Percentiles rank a stretch among this genome's conserved stretches.
Evolutionary conservation across 2,329 filamentous ascomycete species (phyloP).

Genomic region (Byssoonygena ceratinophila): DNA sequence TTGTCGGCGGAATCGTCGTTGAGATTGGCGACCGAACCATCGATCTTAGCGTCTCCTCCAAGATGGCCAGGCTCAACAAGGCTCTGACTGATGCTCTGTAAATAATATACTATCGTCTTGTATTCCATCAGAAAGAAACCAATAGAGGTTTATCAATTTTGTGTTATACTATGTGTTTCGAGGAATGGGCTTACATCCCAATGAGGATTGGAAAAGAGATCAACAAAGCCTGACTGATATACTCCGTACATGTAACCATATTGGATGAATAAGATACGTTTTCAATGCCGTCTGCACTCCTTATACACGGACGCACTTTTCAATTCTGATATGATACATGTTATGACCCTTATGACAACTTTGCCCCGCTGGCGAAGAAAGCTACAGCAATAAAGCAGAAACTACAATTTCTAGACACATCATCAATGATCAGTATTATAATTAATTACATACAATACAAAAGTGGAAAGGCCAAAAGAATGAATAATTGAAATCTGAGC

Average conservation of each 20-base stretch:
- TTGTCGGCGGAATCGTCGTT: conserved; percentile 85
- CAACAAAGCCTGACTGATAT: neutral
- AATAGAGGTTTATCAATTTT: conserved; percentile 7
- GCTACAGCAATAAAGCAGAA: too few species aligned
- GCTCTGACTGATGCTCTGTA: conserved; percentile 93
- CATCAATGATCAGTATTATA: conserved; percentile 5
- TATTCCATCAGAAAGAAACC: conserved; percentile 11
- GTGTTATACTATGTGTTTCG: neutral
- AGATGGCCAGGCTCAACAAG: conserved; percentile 99
- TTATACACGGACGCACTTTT: too few species aligned
- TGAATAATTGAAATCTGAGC: neutral
- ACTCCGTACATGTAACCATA: neutral
- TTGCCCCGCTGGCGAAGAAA: too few species aligned
- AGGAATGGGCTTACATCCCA: neutral
- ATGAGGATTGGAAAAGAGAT: neutral
- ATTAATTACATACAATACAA: conserved; percentile 8
- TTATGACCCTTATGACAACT: too few species aligned
- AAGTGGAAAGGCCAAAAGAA: conserved; percentile 7
- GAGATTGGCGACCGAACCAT: conserved; percentile 97
- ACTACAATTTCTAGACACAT: too few species aligned
- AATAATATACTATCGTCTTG: conserved; percentile 38
- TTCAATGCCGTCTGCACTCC: too few species aligned
- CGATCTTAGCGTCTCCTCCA: conserved; percentile 87
- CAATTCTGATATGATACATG: too few species aligned
- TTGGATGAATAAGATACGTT: neutral